Evolutionary conservation across 2,329 filamentous ascomycete species (phyloP).

Genomic region (Paraphaeosphaeria sporulosa): DNA sequence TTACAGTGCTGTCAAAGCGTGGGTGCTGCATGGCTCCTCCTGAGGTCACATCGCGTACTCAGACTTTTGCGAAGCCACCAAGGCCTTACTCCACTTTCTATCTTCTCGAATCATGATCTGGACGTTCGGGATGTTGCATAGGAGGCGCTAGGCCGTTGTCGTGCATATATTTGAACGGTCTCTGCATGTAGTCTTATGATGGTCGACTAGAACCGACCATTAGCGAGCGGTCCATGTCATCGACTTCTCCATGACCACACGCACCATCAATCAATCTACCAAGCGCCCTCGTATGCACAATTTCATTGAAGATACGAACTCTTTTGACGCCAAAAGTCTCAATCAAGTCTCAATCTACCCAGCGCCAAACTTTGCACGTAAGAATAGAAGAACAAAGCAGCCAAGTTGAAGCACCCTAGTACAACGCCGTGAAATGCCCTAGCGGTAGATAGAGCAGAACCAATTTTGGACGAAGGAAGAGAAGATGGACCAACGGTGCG

Average conservation of each 20-base stretch:
- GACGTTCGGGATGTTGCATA: too few species aligned
- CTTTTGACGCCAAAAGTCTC: neutral
- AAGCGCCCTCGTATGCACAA: neutral
- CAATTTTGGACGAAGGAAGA: neutral
- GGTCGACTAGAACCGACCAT: too few species aligned
- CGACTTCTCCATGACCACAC: too few species aligned
- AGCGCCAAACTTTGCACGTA: slow-evolving; percentile 2
- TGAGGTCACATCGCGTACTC: too few species aligned
- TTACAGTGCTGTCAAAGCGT: too few species aligned
- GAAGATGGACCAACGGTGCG: neutral
- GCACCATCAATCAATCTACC: neutral
- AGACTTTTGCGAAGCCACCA: too few species aligned
- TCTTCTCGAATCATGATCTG: neutral
- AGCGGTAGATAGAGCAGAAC: neutral
- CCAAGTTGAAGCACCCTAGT: neutral
- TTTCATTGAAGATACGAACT: neutral
- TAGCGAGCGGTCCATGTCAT: too few species aligned
- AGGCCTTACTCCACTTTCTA: too few species aligned
- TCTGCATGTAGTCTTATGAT: too few species aligned
- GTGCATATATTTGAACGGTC: neutral
- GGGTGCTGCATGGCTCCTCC: too few species aligned
- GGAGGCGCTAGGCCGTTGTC: neutral
- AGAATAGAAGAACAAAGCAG: neutral
- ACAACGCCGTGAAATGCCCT: slow-evolving; percentile 6
- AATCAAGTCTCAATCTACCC: slow-evolving; percentile 2